Evolutionary conservation across 306 rosid species (phyloP).

Genomic region (Cotoneaster glaucophyllus): DNA sequence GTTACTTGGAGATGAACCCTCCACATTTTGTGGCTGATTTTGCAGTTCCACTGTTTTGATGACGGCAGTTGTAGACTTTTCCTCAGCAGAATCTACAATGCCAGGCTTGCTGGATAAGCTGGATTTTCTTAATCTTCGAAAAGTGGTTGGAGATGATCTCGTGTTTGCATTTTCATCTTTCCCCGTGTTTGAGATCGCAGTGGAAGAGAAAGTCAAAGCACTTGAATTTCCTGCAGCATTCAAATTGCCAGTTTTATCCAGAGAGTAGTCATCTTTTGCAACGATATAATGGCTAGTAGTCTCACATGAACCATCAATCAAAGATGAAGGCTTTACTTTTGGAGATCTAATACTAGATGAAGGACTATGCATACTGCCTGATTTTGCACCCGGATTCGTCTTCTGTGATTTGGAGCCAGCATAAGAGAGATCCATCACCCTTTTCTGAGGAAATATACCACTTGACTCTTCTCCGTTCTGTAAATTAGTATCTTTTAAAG

Average conservation of each 20-base stretch:
- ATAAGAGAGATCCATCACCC: slow-evolving; percentile 29
- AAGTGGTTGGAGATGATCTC: slow-evolving; percentile 22
- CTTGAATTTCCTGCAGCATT: slow-evolving; percentile 18
- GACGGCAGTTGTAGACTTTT: slow-evolving; percentile 17
- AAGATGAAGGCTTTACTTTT: slow-evolving; percentile 21
- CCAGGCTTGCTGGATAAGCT: slow-evolving; percentile 25
- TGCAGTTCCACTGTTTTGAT: slow-evolving; percentile 25
- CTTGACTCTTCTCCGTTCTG: slow-evolving; percentile 21
- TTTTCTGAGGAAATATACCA: slow-evolving; percentile 45
- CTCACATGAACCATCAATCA: slow-evolving; percentile 24
- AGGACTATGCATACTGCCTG: slow-evolving; percentile 24
- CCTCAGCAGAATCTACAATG: slow-evolving; percentile 21
- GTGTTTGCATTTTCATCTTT: slow-evolving; percentile 21
- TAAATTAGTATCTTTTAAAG: slow-evolving; percentile 22
- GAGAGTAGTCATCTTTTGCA: slow-evolving; percentile 7
- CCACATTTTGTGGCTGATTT: slow-evolving; percentile 20
- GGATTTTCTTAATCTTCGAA: slow-evolving; percentile 22
- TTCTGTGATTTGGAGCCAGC: slow-evolving; percentile 36
- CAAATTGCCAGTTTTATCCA: background rate
- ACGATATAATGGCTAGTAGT: slow-evolving; percentile 21
- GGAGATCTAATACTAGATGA: slow-evolving; percentile 23
- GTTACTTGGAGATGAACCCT: slow-evolving; percentile 29
- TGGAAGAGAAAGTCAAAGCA: slow-evolving; percentile 18
- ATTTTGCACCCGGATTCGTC: slow-evolving; percentile 19
- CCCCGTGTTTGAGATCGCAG: slow-evolving; percentile 15